Conservation (phyloP, 257 asterid species). For the Ajuga chamaepitys region DNA sequence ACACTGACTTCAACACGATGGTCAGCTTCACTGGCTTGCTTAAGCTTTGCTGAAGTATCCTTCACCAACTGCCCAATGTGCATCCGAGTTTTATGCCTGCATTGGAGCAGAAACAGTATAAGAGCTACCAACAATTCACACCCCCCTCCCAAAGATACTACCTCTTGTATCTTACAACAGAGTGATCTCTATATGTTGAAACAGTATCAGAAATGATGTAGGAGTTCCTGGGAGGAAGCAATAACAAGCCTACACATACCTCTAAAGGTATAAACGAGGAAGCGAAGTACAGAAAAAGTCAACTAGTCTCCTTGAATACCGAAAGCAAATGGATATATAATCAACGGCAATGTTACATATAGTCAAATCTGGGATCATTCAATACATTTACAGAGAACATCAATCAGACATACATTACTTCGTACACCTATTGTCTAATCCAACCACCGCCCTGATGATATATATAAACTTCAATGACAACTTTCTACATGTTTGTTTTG, state of each 20-base stretch:
- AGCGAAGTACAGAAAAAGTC: neutral
- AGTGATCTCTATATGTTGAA: neutral
- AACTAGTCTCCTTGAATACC: neutral
- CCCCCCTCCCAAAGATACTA: neutral
- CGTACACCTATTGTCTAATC: neutral
- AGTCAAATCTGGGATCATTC: neutral
- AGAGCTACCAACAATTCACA: neutral
- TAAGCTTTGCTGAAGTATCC: constrained; percentile 78
- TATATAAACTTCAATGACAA: too few relatives aligned
- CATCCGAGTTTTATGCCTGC: constrained; percentile 80
- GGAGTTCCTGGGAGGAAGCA: neutral
- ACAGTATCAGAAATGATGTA: neutral
- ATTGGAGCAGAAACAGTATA: constrained; percentile 16
- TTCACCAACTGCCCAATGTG: constrained; percentile 73
- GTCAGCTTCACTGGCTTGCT: constrained; percentile 80
- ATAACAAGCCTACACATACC: neutral
- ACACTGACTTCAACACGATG: constrained; percentile 66
- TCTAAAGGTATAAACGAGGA: neutral
- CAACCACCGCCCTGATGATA: too few relatives aligned
- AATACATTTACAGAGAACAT: neutral
- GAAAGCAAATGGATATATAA: neutral
- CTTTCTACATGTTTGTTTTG: too few relatives aligned
- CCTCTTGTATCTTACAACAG: neutral
- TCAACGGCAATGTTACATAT: neutral
- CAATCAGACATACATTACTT: neutral